These are phyloP conservation scores for Juglanconis juglandina DNA, from an alignment of 2,329 filamentous ascomycete species.

Conservation along the genomic window DNA sequence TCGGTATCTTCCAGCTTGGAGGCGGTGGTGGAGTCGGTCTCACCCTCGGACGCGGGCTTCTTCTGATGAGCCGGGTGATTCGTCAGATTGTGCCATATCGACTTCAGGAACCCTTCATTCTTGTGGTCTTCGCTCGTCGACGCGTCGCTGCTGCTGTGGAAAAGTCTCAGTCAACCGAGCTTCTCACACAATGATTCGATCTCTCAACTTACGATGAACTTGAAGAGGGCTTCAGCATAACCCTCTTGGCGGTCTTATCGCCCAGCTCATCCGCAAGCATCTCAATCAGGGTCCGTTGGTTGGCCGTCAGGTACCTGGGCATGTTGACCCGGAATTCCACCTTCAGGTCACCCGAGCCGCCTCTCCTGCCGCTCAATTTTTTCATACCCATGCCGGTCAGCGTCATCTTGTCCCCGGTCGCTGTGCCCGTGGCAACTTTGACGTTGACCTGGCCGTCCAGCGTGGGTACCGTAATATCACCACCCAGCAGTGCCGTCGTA, in stretches of 20 bases:
- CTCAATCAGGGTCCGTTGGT: constrained; percentile 89
- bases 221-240: constrained; percentile 56
- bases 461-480: constrained; percentile 85
- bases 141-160: not conserved
- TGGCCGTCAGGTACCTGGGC: constrained; percentile 89
- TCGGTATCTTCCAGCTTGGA: not conserved
- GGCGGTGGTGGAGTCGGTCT: not conserved
- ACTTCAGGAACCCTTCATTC: constrained; percentile 88
- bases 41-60: constrained; percentile 26
- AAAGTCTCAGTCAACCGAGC: not conserved
- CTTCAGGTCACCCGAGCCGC: constrained; percentile 73
- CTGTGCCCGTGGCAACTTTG: constrained; percentile 86
- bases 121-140: constrained; percentile 52
- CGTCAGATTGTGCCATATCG: constrained; percentile 89
- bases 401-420: constrained; percentile 87
- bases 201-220: constrained; percentile 39
- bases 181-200: constrained; percentile 9
- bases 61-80: constrained; percentile 62
- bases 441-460: constrained; percentile 87
- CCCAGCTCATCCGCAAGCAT: constrained; percentile 96
- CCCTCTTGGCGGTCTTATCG: constrained; percentile 84
- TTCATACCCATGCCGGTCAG: constrained; percentile 92
- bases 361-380: constrained; percentile 66
- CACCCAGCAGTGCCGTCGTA: constrained; percentile 88
- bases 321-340: constrained; percentile 94